Percentiles rank a stretch among this genome's conserved stretches.
Conservation (phyloP, 768 basidiomycete species). For the Pleurotus sapidus region DNA sequence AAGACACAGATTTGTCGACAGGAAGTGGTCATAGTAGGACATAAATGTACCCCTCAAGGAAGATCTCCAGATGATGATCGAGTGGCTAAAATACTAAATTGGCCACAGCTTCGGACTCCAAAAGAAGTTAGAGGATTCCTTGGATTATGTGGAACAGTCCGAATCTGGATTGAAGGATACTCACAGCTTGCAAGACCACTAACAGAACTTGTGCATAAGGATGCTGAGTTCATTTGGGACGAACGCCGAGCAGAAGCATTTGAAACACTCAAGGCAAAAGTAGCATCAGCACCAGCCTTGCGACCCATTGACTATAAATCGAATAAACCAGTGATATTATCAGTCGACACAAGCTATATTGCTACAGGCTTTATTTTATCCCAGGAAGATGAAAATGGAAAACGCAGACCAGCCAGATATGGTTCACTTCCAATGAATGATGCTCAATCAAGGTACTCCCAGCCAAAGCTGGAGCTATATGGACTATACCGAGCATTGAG, state of each 20-base stretch:
- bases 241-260: conserved; percentile 18
- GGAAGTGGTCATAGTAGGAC: conserved; percentile 23
- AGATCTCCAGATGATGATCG: conserved; percentile 19
- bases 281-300: conserved; percentile 16
- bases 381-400: conserved; percentile 22
- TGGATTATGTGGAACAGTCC: conserved; percentile 19
- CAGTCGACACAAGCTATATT: conserved; percentile 26
- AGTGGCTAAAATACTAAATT: conserved; percentile 20
- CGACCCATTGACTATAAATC: conserved; percentile 27
- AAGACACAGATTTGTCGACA: conserved; percentile 23
- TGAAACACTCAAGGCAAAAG: conserved; percentile 9
- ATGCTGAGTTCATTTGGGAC: conserved; percentile 23
- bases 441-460: conserved; percentile 24
- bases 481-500: conserved; percentile 25
- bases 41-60: conserved; percentile 27
- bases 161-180: conserved; percentile 18
- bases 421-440: conserved; percentile 28
- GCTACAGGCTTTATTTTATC: conserved; percentile 26
- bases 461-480: conserved; percentile 33
- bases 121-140: conserved; percentile 19
- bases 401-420: conserved; percentile 19
- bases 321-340: conserved; percentile 18
- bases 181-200: conserved; percentile 12
- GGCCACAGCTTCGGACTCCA: background rate
- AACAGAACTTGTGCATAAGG: conserved; percentile 12